These are phyloP conservation scores for Cordyceps cateniannulata DNA, from an alignment of 2,329 filamentous ascomycete genomes.

Conservation along the genomic window DNA sequence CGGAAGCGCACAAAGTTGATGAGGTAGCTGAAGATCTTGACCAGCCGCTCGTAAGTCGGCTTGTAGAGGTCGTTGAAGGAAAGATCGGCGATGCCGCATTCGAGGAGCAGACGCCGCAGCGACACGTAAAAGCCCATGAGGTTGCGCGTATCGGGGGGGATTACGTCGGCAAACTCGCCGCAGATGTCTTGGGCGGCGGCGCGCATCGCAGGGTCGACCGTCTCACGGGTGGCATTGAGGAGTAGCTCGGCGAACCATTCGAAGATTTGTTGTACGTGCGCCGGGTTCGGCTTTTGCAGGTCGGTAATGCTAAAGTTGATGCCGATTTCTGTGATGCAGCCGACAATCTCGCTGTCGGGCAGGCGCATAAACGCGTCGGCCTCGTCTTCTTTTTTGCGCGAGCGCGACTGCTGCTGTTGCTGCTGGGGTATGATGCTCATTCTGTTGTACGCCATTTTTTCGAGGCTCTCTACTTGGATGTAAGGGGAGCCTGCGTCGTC, in stretches of 20 bases:
- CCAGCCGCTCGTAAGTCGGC: slow-evolving; percentile 81
- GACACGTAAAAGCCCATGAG: slow-evolving; percentile 93
- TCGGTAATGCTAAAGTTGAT: slow-evolving; percentile 82
- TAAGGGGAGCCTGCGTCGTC: background rate
- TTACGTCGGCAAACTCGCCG: slow-evolving; percentile 75
- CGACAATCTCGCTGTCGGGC: slow-evolving; percentile 75
- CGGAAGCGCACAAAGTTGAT: slow-evolving; percentile 99
- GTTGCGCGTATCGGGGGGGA: slow-evolving; percentile 83
- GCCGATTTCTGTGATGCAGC: slow-evolving; percentile 94
- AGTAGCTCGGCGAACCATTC: slow-evolving; percentile 95
- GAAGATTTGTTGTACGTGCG: slow-evolving; percentile 94
- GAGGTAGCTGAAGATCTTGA: slow-evolving; percentile 94
- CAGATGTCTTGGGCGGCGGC: slow-evolving; percentile 84
- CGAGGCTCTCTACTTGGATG: background rate
- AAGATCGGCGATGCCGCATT: slow-evolving; percentile 91
- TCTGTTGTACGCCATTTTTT: slow-evolving; percentile 51
- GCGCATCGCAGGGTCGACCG: slow-evolving; percentile 90
- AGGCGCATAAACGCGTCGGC: slow-evolving; percentile 55
- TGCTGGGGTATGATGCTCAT: slow-evolving; percentile 54
- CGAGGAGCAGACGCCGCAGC: slow-evolving; percentile 68
- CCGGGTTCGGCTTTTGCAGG: slow-evolving; percentile 86
- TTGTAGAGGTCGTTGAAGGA: slow-evolving; percentile 87
- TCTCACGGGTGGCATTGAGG: slow-evolving; percentile 88
- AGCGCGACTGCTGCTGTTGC: slow-evolving; percentile 44
- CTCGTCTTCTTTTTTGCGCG: slow-evolving; percentile 53